A percentile compares a stretch with the other conserved stretches of the same genome.
Conservation (phyloP, 2,329 filamentous ascomycete genomes). For the Phyllosticta citrichinensis region DNA sequence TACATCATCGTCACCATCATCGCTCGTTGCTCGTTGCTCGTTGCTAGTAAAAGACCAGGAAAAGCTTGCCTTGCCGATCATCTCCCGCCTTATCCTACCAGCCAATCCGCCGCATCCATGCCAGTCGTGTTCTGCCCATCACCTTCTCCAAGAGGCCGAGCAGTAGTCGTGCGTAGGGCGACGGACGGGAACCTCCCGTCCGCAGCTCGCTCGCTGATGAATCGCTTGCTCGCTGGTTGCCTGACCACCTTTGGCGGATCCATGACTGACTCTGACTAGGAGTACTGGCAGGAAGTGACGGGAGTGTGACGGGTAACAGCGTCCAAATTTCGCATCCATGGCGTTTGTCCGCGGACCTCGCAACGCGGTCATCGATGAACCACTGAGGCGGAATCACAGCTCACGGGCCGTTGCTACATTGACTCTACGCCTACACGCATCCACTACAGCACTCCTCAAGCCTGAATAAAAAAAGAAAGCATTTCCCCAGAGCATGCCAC, state of each 20-base stretch:
- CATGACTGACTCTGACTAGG: neutral
- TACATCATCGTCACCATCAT: neutral
- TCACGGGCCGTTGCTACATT: neutral
- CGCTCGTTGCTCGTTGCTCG: neutral
- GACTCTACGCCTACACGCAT: no score
- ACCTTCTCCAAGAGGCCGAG: neutral
- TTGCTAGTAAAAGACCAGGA: neutral
- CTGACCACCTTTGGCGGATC: neutral
- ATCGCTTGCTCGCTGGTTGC: neutral
- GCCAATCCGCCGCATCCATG: neutral
- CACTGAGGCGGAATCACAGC: neutral
- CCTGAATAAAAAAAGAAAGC: neutral
- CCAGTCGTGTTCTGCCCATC: neutral
- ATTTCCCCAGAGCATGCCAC: neutral
- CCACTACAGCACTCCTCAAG: neutral
- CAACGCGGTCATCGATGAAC: neutral
- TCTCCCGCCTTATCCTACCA: neutral
- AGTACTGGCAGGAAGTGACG: neutral
- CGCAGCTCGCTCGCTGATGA: neutral
- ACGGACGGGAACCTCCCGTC: neutral
- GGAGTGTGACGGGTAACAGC: neutral
- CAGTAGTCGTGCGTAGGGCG: neutral
- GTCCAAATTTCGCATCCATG: neutral
- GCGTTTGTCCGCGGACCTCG: neutral
- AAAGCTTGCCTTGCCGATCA: neutral